These are phyloP conservation scores for Pseudodiploospora longispora DNA, from an alignment of 2,329 filamentous ascomycete species.

Conservation along the genomic window DNA sequence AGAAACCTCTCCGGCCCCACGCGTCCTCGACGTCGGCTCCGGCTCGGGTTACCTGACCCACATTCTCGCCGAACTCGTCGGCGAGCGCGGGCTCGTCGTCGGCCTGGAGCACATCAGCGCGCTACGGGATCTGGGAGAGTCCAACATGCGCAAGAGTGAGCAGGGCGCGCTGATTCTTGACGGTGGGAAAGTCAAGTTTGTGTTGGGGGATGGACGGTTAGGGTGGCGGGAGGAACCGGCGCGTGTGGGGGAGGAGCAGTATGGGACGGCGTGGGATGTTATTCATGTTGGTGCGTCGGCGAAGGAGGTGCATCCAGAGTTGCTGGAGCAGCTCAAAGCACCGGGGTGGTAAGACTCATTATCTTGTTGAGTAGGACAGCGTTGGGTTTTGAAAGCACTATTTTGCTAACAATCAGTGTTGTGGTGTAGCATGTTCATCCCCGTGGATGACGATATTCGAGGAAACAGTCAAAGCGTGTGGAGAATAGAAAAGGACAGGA, in stretches of 20 bases:
- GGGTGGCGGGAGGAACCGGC: conserved; percentile 44
- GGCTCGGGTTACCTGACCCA: conserved; percentile 82
- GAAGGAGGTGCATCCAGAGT: conserved; percentile 57
- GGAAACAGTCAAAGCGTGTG: conserved; percentile 57
- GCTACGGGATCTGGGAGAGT: conserved; percentile 52
- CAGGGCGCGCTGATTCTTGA: conserved; percentile 53
- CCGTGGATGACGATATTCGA: conserved; percentile 50
- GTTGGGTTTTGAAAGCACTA: not conserved
- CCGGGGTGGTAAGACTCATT: conserved; percentile 54
- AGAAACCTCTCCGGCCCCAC: conserved; percentile 25
- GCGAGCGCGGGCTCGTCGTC: conserved; percentile 45
- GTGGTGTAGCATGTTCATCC: conserved; percentile 59
- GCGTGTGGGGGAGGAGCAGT: conserved; percentile 36
- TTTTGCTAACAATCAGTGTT: not conserved
- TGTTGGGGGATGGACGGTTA: conserved; percentile 65
- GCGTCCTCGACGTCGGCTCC: conserved; percentile 66
- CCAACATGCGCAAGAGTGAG: conserved; percentile 57
- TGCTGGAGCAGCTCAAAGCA: conserved; percentile 68
- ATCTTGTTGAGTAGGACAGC: not conserved
- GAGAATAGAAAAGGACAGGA: conserved; percentile 62
- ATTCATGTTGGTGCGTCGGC: conserved; percentile 94
- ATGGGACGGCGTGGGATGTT: conserved; percentile 65
- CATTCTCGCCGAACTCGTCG: conserved; percentile 72
- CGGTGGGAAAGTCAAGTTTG: conserved; percentile 59
- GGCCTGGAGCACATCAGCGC: conserved; percentile 67